Conservation (phyloP, 2,329 filamentous ascomycete genomes). For the Bretziella fagacearum region DNA sequence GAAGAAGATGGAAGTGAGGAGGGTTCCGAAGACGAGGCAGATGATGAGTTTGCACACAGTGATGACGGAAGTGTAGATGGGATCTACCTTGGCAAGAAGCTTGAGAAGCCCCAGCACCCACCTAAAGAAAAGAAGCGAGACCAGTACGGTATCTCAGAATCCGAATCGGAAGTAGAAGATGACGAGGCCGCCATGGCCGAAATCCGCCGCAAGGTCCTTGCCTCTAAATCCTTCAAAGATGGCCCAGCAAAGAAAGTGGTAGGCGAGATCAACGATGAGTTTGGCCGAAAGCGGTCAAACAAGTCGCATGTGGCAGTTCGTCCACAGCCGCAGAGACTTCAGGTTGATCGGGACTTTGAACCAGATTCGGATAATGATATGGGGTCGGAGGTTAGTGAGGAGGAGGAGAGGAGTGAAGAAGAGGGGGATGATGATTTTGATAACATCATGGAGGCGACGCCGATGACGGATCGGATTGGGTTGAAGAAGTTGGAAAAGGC, state of each 20-base stretch:
- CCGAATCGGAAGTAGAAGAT: constrained; percentile 67
- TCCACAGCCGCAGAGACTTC: constrained; percentile 30
- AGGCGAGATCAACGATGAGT: background rate
- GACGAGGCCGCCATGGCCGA: constrained; percentile 82
- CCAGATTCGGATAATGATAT: constrained; percentile 53
- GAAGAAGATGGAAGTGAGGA: constrained; percentile 38
- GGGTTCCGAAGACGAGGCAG: constrained; percentile 32
- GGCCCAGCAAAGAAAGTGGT: constrained; percentile 29
- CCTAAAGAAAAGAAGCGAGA: constrained; percentile 31
- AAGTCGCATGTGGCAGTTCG: constrained; percentile 49
- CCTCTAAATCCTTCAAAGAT: constrained; percentile 65
- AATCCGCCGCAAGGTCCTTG: constrained; percentile 73
- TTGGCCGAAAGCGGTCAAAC: constrained; percentile 1
- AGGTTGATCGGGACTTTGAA: constrained; percentile 36
- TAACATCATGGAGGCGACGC: constrained; percentile 79
- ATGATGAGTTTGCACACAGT: constrained; percentile 28
- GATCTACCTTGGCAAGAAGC: constrained; percentile 43
- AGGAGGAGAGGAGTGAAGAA: constrained; percentile 32
- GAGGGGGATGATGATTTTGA: constrained; percentile 69
- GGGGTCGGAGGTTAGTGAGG: constrained; percentile 18
- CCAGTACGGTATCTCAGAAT: constrained; percentile 61
- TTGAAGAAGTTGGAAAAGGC: constrained; percentile 40
- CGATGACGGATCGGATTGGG: constrained; percentile 72
- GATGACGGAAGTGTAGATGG: constrained; percentile 34
- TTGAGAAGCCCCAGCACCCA: constrained; percentile 20